Evolutionary conservation across 306 rosid genomes (phyloP).

Genomic region (Cajanus cajan): DNA sequence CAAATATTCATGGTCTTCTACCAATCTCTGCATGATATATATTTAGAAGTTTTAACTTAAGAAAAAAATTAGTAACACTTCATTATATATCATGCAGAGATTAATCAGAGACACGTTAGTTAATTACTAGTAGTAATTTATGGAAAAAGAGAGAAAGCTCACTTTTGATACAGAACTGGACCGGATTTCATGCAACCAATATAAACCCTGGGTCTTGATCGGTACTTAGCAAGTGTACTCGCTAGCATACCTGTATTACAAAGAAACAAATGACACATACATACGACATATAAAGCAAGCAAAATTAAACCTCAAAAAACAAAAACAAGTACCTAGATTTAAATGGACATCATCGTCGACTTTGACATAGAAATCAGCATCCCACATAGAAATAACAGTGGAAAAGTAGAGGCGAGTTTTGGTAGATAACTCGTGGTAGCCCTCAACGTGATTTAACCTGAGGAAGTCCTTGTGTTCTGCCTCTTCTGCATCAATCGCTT

Average conservation of each 20-base stretch:
- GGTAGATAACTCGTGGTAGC: constrained; percentile 80
- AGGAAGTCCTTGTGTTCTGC: constrained; percentile 72
- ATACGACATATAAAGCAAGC: too few species aligned
- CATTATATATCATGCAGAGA: too few species aligned
- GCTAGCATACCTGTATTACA: constrained; percentile 49
- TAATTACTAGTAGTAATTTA: too few species aligned
- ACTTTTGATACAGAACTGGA: constrained; percentile 86
- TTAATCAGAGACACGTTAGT: too few species aligned
- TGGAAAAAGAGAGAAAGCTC: not conserved
- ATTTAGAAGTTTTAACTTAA: too few species aligned
- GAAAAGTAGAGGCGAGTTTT: constrained; percentile 82
- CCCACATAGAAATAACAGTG: constrained; percentile 72
- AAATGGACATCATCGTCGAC: constrained; percentile 90
- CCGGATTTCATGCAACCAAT: constrained; percentile 99
- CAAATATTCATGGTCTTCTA: too few species aligned
- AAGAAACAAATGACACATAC: not conserved
- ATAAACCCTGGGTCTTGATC: constrained; percentile 69
- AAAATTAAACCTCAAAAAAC: too few species aligned
- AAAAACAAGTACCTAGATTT: constrained; percentile 51
- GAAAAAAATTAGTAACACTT: too few species aligned
- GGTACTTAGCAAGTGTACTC: constrained; percentile 55
- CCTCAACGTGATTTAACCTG: constrained; percentile 72
- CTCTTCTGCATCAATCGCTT: constrained; percentile 70
- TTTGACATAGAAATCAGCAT: constrained; percentile 81
- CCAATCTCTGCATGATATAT: too few species aligned